Evolutionary conservation across 352 stramenopile genomes (phyloP), one percentile per base, ranked within the genome.

Genomic region (Globisporangium carolinianum): DNA sequence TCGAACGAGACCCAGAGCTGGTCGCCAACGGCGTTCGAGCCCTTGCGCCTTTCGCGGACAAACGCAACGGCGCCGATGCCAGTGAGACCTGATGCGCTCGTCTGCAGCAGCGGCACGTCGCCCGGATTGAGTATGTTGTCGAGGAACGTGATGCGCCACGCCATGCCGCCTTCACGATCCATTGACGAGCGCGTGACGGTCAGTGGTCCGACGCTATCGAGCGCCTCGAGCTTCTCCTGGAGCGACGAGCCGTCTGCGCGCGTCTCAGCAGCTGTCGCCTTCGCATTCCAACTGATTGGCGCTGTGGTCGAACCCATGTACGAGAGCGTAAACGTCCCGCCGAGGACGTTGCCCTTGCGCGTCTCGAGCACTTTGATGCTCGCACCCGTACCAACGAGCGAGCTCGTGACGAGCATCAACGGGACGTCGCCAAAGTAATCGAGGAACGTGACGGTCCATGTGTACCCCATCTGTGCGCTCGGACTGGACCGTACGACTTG

Each of bases 1-100:
- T 90, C 74, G 41, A 87, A 93, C 1, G 79, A 93, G 1, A 93
- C 55, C 80, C 80, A 91, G 9, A 93, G 66, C 58, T 87, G 79
- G 41, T 88, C 68, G 0, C 80, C 83, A 0, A 88, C 76, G 3
- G 80, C 80, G 36, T 86, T 86, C 0, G 83, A 89, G 3, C 83
- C 83, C 52, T 89, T 90, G 0, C 50, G 56, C 1, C 89, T n/a
- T 51, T 90, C 79, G 5, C 65, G 62, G 9, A 68, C 77, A 41
- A 71, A 73, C 1, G 72, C 72, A 0, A 89, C 63, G 14, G 75
- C 63, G 0, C 75, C 73, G 11, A 73, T 62, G 14, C 79, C 83
- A 0, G 63, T 75, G 0, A 92, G 47, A 4, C 35, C 14, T 10
- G 55, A 69, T 0, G 55, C 48, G 46, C 83, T 79, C 15, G 63